Conservation (phyloP, 2,329 filamentous ascomycete species). For the Aspergillus amoenus region DNA sequence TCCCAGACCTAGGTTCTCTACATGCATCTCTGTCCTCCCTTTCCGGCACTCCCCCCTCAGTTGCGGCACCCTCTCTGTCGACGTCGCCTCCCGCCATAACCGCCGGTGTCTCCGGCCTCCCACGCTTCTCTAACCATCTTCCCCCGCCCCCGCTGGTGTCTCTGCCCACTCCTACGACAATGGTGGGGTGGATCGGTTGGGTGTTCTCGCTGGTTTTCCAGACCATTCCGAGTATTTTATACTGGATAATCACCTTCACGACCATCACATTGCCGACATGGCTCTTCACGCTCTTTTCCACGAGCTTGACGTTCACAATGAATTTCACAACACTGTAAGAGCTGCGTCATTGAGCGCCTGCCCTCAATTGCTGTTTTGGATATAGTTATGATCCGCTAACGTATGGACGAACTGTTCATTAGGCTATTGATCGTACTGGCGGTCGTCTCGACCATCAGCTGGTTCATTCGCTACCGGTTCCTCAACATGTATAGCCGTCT, state of each 20-base stretch:
- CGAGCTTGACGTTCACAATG: slow-evolving; percentile 95
- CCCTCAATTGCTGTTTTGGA: neutral
- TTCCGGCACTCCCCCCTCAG: slow-evolving; percentile 23
- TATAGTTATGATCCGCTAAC: slow-evolving; percentile 4
- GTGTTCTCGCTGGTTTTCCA: slow-evolving; percentile 51
- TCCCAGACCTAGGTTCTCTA: slow-evolving; percentile 11
- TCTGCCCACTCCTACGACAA: slow-evolving; percentile 33
- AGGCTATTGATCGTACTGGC: slow-evolving; percentile 75
- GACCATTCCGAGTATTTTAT: slow-evolving; percentile 60
- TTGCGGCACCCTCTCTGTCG: slow-evolving; percentile 12
- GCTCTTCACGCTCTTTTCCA: slow-evolving; percentile 86
- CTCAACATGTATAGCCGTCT: slow-evolving; percentile 95
- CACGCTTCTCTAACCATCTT: slow-evolving; percentile 21
- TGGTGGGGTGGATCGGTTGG: slow-evolving; percentile 49
- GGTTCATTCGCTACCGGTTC: slow-evolving; percentile 93
- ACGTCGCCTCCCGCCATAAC: slow-evolving; percentile 20
- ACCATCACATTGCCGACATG: slow-evolving; percentile 88
- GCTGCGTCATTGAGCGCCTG: neutral
- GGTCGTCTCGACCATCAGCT: slow-evolving; percentile 81
- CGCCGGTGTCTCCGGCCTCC: slow-evolving; percentile 18
- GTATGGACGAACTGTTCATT: slow-evolving; percentile 4
- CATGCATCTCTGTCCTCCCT: slow-evolving; percentile 14
- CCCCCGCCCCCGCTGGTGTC: slow-evolving; percentile 30
- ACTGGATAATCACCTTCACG: slow-evolving; percentile 79
- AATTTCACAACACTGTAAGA: slow-evolving; percentile 91